Base-by-base conservation (phyloP, 1,284 basidiomycete species). In the Boletus semigastroideus region DNA sequence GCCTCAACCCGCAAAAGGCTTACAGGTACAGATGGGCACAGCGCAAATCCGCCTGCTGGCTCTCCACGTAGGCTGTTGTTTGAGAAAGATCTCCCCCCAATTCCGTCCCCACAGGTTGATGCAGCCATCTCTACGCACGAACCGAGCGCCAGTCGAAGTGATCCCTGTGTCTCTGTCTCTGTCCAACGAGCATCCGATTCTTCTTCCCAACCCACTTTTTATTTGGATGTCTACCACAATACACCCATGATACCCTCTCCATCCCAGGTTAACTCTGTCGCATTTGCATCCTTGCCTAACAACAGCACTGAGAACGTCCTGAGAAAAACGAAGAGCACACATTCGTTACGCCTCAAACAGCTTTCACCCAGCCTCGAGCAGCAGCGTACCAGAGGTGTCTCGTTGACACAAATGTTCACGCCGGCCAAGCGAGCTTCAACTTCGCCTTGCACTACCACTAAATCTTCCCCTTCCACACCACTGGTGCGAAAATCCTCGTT, bases 31-130 rank as follows among this genome's bases (percentile, higher is more conserved):
- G 68, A 68, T 53, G 69, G 74, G 51, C 55, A 66, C 30, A 65
- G 68, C 37, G 25, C 61, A 6, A 54, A 66, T 49, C 34, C 33
- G 48, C 53, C 53, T 34, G 56, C 49, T 44, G 28, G 54, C 51
- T 38, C 56, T 47, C 37, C 45, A 44, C 65, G 56, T 40, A 64
- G 66, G n/a, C 56, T 72, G 33, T 61, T 69, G 50, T 62, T 78
- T 36, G 79, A 88, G 59, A 88, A 89, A 65, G 82, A 80, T 12
- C 77, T 89, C 22, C 87, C 87, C 41, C 84, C 84, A 3, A 84
- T 78, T 2, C 87, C 86, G 16, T 48, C 56, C 22, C 16, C 42
- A 13, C 52, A 46, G 4, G 27, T 17, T 12, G 47, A 59, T 39
- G 8, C 38, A 34, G 38, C 19, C 38, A 36, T 30, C 12, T 28